Percentiles rank a stretch among this genome's conserved stretches.
These are phyloP conservation scores for Cutaneotrichosporon curvatum DNA, from an alignment of 1,284 basidiomycete species.

Conservation along the genomic window DNA sequence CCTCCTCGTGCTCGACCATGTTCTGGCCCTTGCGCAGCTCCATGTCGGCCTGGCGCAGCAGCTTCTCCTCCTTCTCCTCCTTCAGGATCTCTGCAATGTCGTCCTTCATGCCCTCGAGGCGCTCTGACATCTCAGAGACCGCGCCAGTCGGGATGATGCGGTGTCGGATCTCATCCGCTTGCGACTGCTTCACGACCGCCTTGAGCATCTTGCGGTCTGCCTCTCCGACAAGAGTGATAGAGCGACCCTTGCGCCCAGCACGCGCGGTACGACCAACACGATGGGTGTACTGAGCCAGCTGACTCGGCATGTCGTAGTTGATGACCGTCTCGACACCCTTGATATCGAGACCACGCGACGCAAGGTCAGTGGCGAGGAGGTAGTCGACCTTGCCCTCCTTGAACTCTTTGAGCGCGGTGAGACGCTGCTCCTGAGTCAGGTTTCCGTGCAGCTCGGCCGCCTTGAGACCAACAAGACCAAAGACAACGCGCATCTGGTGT, in stretches of 20 bases:
- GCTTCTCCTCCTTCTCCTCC: conserved; percentile 95
- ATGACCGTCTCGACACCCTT: conserved; percentile 96
- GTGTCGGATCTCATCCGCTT: conserved; percentile 78
- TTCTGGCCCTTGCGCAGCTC: conserved; percentile 92
- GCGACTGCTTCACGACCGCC: conserved; percentile 83
- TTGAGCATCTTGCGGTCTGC: conserved; percentile 94
- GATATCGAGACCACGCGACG: conserved; percentile 91
- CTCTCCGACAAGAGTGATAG: conserved; percentile 93
- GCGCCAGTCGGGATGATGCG: conserved; percentile 79
- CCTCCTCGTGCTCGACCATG: conserved; percentile 87
- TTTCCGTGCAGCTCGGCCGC: conserved; percentile 92
- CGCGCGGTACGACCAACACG: conserved; percentile 94
- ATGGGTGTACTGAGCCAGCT: conserved; percentile 89
- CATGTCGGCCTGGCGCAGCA: conserved; percentile 87
- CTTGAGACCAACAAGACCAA: conserved; percentile 77
- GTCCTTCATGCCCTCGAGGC: conserved; percentile 63
- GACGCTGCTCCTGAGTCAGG: conserved; percentile 87
- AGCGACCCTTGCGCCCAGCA: conserved; percentile 84
- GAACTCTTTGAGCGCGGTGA: conserved; percentile 78
- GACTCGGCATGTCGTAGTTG: conserved; percentile 95
- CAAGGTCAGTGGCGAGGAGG: conserved; percentile 91
- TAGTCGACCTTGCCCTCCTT: conserved; percentile 78
- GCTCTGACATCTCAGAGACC: conserved; percentile 63
- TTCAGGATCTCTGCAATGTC: conserved; percentile 75
- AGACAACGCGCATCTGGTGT: conserved; percentile 91